Evolutionary conservation across 768 basidiomycete genomes (phyloP).

Genomic region (Boletus fagicola): DNA sequence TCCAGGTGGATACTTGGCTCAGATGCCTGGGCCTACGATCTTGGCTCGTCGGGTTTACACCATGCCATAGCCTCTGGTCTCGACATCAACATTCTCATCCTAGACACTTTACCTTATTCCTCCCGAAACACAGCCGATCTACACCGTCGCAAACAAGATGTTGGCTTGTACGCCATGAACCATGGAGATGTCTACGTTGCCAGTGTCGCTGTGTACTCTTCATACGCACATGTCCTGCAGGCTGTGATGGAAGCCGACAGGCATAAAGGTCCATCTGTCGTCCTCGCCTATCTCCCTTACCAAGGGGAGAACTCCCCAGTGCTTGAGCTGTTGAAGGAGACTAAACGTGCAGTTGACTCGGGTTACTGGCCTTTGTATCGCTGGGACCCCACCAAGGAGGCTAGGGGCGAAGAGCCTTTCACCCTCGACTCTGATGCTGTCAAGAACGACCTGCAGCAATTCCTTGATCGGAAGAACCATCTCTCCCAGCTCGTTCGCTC

Average conservation of each 20-base stretch:
- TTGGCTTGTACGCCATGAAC: constrained; percentile 98
- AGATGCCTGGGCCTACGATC: constrained; percentile 97
- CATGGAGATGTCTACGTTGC: constrained; percentile 96
- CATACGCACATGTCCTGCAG: constrained; percentile 92
- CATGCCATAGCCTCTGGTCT: constrained; percentile 89
- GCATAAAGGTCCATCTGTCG: constrained; percentile 85
- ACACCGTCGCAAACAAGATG: constrained; percentile 87
- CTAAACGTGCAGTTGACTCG: constrained; percentile 91
- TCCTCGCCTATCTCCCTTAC: constrained; percentile 94
- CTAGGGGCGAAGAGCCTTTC: constrained; percentile 77
- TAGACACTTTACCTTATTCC: constrained; percentile 91
- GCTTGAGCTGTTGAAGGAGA: constrained; percentile 93
- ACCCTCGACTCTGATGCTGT: constrained; percentile 88
- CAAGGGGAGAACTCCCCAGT: constrained; percentile 71
- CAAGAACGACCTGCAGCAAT: constrained; percentile 89
- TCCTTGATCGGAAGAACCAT: constrained; percentile 96
- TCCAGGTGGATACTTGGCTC: constrained; percentile 98
- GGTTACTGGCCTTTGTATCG: constrained; percentile 99
- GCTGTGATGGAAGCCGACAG: constrained; percentile 87
- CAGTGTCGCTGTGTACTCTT: constrained; percentile 92
- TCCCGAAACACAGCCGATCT: constrained; percentile 66
- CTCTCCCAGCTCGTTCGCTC: constrained; percentile 88
- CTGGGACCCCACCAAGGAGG: constrained; percentile 90
- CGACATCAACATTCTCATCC: constrained; percentile 92
- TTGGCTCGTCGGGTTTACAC: constrained; percentile 93